These are phyloP conservation scores for Cytospora chrysosperma DNA, from an alignment of 2,329 filamentous ascomycete species.

Conservation along the genomic window DNA sequence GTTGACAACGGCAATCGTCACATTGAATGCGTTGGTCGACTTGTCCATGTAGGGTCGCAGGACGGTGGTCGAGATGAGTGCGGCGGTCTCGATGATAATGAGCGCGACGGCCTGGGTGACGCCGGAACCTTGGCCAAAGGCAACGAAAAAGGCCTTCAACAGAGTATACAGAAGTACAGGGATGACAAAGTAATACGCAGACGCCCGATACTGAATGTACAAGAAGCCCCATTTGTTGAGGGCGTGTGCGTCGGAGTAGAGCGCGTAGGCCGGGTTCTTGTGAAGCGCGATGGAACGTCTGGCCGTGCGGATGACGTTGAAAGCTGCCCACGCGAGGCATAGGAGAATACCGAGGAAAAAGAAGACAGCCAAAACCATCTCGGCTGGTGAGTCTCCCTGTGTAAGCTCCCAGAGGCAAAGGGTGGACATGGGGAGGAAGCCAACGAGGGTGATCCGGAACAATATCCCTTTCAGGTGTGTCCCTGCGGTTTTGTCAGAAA, in stretches of 20 bases:
- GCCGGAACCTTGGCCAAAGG: constrained; percentile 65
- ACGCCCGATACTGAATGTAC: constrained; percentile 86
- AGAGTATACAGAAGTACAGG: constrained; percentile 70
- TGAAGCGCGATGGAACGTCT: constrained; percentile 78
- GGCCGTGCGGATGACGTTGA: constrained; percentile 79
- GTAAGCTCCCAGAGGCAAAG: constrained; percentile 86
- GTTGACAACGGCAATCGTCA: constrained; percentile 77
- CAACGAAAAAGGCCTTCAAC: constrained; percentile 80
- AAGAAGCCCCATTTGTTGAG: constrained; percentile 93
- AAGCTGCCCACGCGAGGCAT: constrained; percentile 74
- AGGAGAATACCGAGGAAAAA: constrained; percentile 74
- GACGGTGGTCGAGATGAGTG: constrained; percentile 70
- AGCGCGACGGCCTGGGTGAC: constrained; percentile 73
- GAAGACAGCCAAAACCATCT: constrained; percentile 76
- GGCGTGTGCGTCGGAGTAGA: constrained; percentile 80
- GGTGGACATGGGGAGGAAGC: constrained; percentile 80
- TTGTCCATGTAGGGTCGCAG: constrained; percentile 93
- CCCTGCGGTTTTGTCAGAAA: neutral
- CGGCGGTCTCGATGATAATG: constrained; percentile 70
- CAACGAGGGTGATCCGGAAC: constrained; percentile 79
- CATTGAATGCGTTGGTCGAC: constrained; percentile 89
- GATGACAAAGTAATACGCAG: constrained; percentile 84
- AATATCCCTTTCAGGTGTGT: constrained; percentile 71
- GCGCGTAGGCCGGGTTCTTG: constrained; percentile 87
- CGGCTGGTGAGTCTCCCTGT: constrained; percentile 71